phyloP scores from a whole-genome alignment of 176 grass and related monocot species.

The Thalia dealbata region DNA sequence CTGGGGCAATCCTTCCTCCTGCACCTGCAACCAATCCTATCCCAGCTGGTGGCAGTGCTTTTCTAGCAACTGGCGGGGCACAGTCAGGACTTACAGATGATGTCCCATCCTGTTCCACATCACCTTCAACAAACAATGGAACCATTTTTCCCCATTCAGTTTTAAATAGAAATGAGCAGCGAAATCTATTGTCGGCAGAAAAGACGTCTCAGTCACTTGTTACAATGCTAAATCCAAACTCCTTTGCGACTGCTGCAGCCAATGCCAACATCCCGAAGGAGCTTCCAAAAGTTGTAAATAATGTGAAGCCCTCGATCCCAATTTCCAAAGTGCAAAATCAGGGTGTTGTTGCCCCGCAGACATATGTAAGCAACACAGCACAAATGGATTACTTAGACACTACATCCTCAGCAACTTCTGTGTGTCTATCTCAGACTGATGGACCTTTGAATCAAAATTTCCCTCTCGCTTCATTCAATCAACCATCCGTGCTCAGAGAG shows the following conservation, averaged over 20 bases:
- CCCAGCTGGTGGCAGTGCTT: conserved; percentile 33
- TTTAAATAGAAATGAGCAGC: conserved; percentile 42
- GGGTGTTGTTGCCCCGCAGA: conserved; percentile 33
- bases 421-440: conserved; percentile 63
- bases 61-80: conserved; percentile 32
- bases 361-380: conserved; percentile 50
- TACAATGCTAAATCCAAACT: conserved; percentile 37
- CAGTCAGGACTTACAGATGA: conserved; percentile 83
- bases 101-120: conserved; percentile 75
- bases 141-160: conserved; percentile 30
- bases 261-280: conserved; percentile 35
- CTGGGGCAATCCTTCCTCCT: conserved; percentile 32
- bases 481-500: conserved; percentile 57
- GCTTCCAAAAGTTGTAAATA: conserved; percentile 38
- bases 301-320: conserved; percentile 37
- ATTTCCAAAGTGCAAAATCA: conserved; percentile 45
- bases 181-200: conserved; percentile 32
- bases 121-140: conserved; percentile 58
- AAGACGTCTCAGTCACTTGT: conserved; percentile 33
- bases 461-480: conserved; percentile 44
- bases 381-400: conserved; percentile 75
- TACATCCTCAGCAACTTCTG: conserved; percentile 80
- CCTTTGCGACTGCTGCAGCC: conserved; percentile 36
- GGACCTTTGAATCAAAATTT: conserved; percentile 68
- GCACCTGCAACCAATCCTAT: conserved; percentile 27